Percentiles rank a stretch among this genome's conserved stretches.
Conservation (phyloP, 179 eudicot species). For the Vitellaria paradoxa region DNA sequence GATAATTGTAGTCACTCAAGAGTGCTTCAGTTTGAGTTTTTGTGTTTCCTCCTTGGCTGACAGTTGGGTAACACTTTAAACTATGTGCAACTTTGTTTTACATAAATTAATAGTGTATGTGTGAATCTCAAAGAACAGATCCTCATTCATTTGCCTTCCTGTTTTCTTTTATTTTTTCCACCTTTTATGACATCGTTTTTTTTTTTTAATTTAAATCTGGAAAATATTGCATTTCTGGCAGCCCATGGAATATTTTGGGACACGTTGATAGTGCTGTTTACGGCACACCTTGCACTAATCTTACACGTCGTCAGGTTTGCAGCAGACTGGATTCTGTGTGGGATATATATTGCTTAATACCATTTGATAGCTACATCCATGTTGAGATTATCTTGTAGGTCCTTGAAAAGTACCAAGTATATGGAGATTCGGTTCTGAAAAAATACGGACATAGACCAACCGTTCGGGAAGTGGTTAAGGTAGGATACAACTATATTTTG, state of each 20-base stretch:
- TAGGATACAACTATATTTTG: slow-evolving; percentile 17
- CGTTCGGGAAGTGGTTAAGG: slow-evolving; percentile 75
- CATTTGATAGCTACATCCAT: not conserved
- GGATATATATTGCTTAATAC: slow-evolving; percentile 17
- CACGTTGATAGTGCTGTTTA: slow-evolving; percentile 72
- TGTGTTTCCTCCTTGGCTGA: too few relatives aligned
- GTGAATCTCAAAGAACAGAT: too few relatives aligned
- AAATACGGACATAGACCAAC: slow-evolving; percentile 67
- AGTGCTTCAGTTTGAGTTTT: too few relatives aligned
- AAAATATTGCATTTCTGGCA: slow-evolving; percentile 28
- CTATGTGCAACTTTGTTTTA: too few relatives aligned
- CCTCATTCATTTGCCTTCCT: too few relatives aligned
- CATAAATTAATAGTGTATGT: too few relatives aligned
- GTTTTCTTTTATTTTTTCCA: not conserved
- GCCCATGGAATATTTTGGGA: slow-evolving; percentile 77
- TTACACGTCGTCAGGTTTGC: slow-evolving; percentile 81
- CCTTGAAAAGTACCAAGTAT: slow-evolving; percentile 68
- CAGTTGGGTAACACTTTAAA: too few relatives aligned
- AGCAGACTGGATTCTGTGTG: slow-evolving; percentile 19
- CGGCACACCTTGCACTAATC: slow-evolving; percentile 59
- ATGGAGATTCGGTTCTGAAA: slow-evolving; percentile 72
- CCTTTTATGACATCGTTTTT: not conserved
- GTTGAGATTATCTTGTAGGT: slow-evolving; percentile 40
- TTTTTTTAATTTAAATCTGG: not conserved
- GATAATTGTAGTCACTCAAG: too few relatives aligned